Evolutionary conservation across 306 rosid genomes (phyloP).

Genomic region (Chamaecrista fasciculata): DNA sequence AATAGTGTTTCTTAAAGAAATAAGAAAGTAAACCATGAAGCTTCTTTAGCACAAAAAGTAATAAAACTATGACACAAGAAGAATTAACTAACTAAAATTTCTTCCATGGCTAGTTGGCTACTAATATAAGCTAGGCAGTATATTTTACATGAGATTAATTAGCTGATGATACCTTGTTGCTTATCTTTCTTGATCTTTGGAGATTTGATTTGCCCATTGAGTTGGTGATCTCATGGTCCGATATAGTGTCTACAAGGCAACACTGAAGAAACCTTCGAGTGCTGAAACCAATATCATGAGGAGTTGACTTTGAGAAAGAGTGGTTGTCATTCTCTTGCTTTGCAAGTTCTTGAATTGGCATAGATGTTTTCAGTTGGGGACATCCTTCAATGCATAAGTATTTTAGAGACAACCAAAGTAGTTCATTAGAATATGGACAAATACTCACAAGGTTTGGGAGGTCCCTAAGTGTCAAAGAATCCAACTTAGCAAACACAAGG

Average conservation of each 20-base stretch:
- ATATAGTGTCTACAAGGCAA: background rate
- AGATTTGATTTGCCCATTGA: background rate
- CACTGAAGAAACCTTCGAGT: background rate
- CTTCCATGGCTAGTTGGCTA: background rate
- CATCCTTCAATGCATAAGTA: slow-evolving; percentile 29
- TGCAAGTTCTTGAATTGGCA: background rate
- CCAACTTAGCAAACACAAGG: slow-evolving; percentile 13
- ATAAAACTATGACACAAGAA: too few species aligned
- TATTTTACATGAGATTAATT: background rate
- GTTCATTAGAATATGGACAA: slow-evolving; percentile 8
- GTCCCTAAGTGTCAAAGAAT: slow-evolving; percentile 20
- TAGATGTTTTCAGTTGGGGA: slow-evolving; percentile 16
- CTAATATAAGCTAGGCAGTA: background rate
- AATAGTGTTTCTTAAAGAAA: background rate
- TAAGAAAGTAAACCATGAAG: background rate
- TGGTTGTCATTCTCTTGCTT: background rate
- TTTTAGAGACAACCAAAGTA: slow-evolving; percentile 20
- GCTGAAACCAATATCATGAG: background rate
- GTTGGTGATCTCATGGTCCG: background rate
- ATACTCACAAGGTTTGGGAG: slow-evolving; percentile 23
- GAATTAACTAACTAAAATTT: background rate
- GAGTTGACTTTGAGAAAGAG: background rate
- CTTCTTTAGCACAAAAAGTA: background rate
- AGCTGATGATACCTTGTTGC: background rate
- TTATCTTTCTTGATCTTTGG: background rate